Evolutionary conservation across 2,329 filamentous ascomycete species (phyloP), one percentile per base, ranked within the genome.

Genomic region (Botrytis galanthina): DNA sequence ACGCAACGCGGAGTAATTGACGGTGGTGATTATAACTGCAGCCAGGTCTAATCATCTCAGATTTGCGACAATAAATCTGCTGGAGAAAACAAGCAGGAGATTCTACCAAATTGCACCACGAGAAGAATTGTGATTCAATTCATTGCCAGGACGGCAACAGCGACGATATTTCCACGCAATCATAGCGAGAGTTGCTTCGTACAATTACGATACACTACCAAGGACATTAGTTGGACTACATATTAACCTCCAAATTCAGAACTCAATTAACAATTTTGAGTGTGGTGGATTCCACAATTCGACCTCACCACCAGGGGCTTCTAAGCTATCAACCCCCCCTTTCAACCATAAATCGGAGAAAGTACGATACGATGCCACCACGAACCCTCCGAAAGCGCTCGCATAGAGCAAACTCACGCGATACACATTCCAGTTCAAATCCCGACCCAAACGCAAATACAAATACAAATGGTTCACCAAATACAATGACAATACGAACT

Each of bases 321-420:
- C n/a, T 9, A 6, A 57, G n/a, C n/a, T 32, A 16, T 32, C 18
- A 39, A 51, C 4, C 6, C 29, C 18, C 29, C 35, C 5, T 39
- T 29, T 39, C 22, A 39, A 39, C 48, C 32, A 29, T 12, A 32
- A 12, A 42, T 64, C 20, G 16, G 9, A 46, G 16, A n/a, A 16
- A 54, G 37, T 12, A 29, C 51, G 51, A 4, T 35, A 39, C 46
- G n/a, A 67, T 67, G 64, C 26, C 64, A 39, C 35, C 64, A 39
- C 64, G 64, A 54, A 54, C 26, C 35, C n/a, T 67, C n/a, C 64
- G 64, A 39, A 54, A 39, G n/a, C 64, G 64, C 35, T 48, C 51
- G 4, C 46, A 48, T 18, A 37, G 64, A 54, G 46, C 32, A 26
- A 44, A 26, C 35, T 67, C 64, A 44, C 42, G 29, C 62, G 44